Conservation (phyloP, 371 early-diverging fungal genomes). For the Circinella umbellata region DNA sequence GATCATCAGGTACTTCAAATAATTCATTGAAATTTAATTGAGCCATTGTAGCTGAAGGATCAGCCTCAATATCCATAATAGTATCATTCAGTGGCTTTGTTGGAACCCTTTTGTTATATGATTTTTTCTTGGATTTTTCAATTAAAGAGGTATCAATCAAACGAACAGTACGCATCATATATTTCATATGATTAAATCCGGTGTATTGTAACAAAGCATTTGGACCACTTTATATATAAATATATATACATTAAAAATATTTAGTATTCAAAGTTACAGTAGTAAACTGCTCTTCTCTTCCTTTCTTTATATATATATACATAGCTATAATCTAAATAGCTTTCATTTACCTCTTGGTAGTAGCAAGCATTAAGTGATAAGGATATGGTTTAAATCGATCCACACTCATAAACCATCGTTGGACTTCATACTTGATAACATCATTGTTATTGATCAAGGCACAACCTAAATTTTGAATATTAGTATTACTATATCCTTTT, state of each 20-base stretch:
- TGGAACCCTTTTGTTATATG: background rate
- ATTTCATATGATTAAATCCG: constrained; percentile 35
- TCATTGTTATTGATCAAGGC: constrained; percentile 50
- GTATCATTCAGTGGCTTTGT: background rate
- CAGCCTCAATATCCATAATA: constrained; percentile 1
- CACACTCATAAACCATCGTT: constrained; percentile 53
- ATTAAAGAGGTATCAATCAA: constrained; percentile 42
- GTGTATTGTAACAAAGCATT: constrained; percentile 36
- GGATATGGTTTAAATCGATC: constrained; percentile 51
- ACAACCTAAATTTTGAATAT: constrained; percentile 40
- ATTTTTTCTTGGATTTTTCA: background rate
- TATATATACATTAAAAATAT: background rate
- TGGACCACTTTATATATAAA: constrained; percentile 7
- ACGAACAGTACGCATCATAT: constrained; percentile 52
- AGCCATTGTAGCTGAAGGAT: constrained; percentile 1
- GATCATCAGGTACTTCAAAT: background rate
- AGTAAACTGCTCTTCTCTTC: no score
- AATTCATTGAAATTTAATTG: background rate
- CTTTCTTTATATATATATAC: background rate
- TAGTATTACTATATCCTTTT: background rate
- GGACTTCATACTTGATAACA: constrained; percentile 40
- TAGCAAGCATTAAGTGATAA: constrained; percentile 45
- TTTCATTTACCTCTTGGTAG: background rate
- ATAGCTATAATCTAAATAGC: background rate
- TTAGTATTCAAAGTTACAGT: no score